phyloP scores from a whole-genome alignment of 2,329 filamentous ascomycete genomes.

The Penicillium sp. region DNA sequence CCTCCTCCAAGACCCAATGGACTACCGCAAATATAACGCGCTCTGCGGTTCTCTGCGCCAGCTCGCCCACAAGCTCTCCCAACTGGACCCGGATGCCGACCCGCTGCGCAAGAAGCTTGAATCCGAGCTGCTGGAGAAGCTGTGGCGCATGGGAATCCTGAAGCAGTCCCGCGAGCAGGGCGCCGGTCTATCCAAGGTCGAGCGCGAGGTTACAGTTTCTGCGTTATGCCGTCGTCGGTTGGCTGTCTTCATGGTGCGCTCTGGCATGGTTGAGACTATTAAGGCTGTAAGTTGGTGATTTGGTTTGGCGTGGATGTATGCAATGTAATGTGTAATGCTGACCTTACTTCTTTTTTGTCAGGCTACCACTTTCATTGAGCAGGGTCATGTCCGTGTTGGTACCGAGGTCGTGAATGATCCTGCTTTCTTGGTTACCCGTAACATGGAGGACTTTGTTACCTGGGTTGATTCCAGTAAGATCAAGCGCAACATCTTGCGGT shows the following conservation, averaged over 20 bases:
- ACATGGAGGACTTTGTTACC: conserved; percentile 93
- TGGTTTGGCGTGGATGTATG: neutral
- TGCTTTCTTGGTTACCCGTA: conserved; percentile 81
- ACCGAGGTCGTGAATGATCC: conserved; percentile 88
- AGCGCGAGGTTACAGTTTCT: conserved; percentile 83
- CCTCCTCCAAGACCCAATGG: conserved; percentile 83
- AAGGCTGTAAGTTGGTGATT: conserved; percentile 57
- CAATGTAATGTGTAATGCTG: neutral
- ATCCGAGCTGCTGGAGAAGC: conserved; percentile 80
- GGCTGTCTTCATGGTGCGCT: conserved; percentile 84
- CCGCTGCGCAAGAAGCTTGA: conserved; percentile 80
- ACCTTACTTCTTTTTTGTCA: conserved; percentile 10
- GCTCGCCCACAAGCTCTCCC: conserved; percentile 81
- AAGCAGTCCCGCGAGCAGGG: conserved; percentile 72
- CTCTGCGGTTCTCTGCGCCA: conserved; percentile 81
- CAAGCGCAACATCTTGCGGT: conserved; percentile 92
- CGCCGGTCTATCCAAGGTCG: conserved; percentile 66
- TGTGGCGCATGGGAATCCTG: conserved; percentile 88
- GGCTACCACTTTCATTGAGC: conserved; percentile 77
- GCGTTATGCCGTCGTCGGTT: conserved; percentile 81
- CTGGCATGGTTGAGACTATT: conserved; percentile 89
- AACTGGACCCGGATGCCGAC: conserved; percentile 74
- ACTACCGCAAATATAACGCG: conserved; percentile 68
- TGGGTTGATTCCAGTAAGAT: conserved; percentile 97
- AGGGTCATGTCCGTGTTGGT: conserved; percentile 88